Evolutionary conservation across 345 rosid species (phyloP).

Genomic region (Crucihimalaya himalaica): DNA sequence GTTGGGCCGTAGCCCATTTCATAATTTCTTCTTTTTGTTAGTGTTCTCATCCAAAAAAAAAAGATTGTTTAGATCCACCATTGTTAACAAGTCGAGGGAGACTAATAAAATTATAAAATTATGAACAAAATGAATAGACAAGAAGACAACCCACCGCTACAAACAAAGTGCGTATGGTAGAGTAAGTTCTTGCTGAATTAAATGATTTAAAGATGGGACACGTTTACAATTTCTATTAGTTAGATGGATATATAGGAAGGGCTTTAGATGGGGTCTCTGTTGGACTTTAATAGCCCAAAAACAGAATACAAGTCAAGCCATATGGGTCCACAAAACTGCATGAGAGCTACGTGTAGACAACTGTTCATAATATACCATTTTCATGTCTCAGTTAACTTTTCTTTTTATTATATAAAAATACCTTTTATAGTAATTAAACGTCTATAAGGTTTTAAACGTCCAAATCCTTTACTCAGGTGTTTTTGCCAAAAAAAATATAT

Average conservation of each 20-base stretch:
- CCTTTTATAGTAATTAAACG: slow-evolving; percentile 4
- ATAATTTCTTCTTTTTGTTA: background rate
- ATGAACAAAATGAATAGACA: background rate
- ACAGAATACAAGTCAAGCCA: slow-evolving; percentile 34
- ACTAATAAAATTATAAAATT: too few relatives aligned
- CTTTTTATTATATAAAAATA: background rate
- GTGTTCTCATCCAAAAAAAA: background rate
- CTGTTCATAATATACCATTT: slow-evolving; percentile 17
- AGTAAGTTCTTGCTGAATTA: background rate
- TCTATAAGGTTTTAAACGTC: slow-evolving; percentile 9
- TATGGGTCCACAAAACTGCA: slow-evolving; percentile 36
- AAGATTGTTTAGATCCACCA: too few relatives aligned
- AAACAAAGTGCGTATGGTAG: background rate
- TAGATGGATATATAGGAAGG: background rate
- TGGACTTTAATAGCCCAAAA: slow-evolving; percentile 35
- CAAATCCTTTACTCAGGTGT: background rate
- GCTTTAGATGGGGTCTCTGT: slow-evolving; percentile 6
- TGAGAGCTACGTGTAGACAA: slow-evolving; percentile 34
- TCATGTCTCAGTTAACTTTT: slow-evolving; percentile 13
- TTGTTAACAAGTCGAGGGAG: too few relatives aligned
- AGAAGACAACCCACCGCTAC: background rate
- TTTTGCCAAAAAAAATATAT: too few relatives aligned
- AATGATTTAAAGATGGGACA: background rate
- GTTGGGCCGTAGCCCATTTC: background rate
- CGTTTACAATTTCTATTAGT: slow-evolving; percentile 8